Base-by-base conservation (phyloP, 805 yeast genomes). In the Kurtzmaniella cleridarum region DNA sequence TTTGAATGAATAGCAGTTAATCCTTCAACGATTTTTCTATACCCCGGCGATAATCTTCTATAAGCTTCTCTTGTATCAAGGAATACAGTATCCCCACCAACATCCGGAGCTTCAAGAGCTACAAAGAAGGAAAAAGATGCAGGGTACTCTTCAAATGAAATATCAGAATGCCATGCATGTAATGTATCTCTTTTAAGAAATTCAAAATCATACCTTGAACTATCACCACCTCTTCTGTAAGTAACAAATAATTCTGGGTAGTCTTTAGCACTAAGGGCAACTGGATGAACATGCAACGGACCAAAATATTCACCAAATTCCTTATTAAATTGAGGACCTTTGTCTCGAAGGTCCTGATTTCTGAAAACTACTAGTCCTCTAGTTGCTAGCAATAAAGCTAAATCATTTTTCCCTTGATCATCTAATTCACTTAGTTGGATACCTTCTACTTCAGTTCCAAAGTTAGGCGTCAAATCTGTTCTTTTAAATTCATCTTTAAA, bases 21-120 rank as follows among this genome's bases (percentile, higher is more conserved):
- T 10, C 46, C 32, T 35, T 54, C 58, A 32, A 53, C 46, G 33
- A 53, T 48, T 39, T 48, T 46, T 36, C 51, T 52, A 32, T 51
- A 43, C 2, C 48, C 27, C 13, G 57, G 57, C 1, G 58, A 51
- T 38, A 55, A 52, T 35, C 57, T 42, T 27, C 39, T 48, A 45
- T 51, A 55, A 3, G 60, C 60, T 28, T 50, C 58, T 46, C 57
- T 48, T n/a, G 48, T 42, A 39, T 53, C 57, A 15, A 50, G 34
- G 41, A 51, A 55, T 10, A 54, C 57, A 4, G 60, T 55, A 40
- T 55, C 60, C 26, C 60, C 60, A 27, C 60, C 60, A 3, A 50
- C 40, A 14, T 45, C 42, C 7, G 60, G 60, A 12, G 54, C 57
- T 37, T 54, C 57, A 44, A 53, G 49, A 8, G 54, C 55, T 28